Percentiles rank a stretch among this genome's conserved stretches.
phyloP scores from a whole-genome alignment of 352 stramenopile genomes.

The Saprolegnia parasitica region DNA sequence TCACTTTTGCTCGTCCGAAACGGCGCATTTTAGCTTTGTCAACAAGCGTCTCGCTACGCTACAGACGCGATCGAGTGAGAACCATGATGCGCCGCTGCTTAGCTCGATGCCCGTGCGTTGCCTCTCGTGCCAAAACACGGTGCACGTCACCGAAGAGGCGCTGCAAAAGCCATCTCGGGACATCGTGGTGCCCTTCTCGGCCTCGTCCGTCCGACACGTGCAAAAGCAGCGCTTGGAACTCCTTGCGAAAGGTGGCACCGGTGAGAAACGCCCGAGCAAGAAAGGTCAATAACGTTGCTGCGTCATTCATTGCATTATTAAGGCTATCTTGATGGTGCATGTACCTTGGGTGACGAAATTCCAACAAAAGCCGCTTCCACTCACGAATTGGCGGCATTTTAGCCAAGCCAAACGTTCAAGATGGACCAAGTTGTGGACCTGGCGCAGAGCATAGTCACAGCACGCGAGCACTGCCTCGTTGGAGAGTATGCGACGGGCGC shows the following conservation, averaged over 20 bases:
- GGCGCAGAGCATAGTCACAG: no score
- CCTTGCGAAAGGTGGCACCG: not conserved
- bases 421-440: no score
- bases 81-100: constrained; percentile 15
- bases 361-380: no score
- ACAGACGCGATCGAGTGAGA: not conserved
- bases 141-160: not conserved
- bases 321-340: no score
- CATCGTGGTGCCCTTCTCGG: constrained; percentile 5
- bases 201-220: constrained; percentile 16
- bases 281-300: no score
- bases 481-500: no score
- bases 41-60: constrained; percentile 1
- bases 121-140: constrained; percentile 21
- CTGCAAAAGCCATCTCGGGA: not conserved
- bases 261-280: no score
- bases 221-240: constrained; percentile 16
- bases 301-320: no score
- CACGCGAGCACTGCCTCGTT: no score
- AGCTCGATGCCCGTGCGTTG: constrained; percentile 16
- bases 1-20: not conserved
- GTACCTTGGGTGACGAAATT: no score
- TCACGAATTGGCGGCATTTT: no score
- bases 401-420: no score
- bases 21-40: not conserved